Evolutionary conservation across 192 early-diverging fungal genomes (phyloP).

Genomic region (Backusella morwellensis): DNA sequence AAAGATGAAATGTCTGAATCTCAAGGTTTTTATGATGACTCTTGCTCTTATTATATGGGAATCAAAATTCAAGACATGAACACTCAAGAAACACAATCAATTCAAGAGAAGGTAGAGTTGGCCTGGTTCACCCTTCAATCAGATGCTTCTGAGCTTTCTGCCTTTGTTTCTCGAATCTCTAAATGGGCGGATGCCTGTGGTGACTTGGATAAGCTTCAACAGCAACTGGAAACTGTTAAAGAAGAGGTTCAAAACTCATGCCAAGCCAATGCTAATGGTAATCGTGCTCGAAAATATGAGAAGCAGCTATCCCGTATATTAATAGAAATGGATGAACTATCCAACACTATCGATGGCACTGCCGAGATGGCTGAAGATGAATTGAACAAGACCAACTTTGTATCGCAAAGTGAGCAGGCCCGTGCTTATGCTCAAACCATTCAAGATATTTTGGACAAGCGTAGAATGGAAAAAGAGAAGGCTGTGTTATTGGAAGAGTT

Average conservation of each 20-base stretch:
- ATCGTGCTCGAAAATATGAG: not conserved
- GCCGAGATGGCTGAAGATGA: conserved; percentile 8
- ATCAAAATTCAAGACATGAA: conserved; percentile 16
- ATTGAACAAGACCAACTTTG: not conserved
- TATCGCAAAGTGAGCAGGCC: not conserved
- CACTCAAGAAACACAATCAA: not conserved
- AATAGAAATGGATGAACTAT: not conserved
- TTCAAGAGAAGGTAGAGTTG: conserved; percentile 10
- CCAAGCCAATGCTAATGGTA: not conserved
- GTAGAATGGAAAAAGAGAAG: conserved; percentile 8
- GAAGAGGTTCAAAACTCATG: not conserved
- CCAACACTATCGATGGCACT: not conserved
- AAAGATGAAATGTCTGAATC: conserved; percentile 12
- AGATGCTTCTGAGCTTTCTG: not conserved
- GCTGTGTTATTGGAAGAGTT: not conserved
- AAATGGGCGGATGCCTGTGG: conserved; percentile 14
- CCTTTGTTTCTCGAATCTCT: not conserved
- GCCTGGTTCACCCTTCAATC: not conserved
- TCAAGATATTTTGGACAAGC: conserved; percentile 1
- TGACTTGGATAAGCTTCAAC: not conserved
- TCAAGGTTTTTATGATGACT: conserved; percentile 27
- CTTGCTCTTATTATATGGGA: conserved; percentile 11
- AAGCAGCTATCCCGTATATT: not conserved
- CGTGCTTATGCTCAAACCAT: not conserved
- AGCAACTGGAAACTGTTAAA: not conserved